Evolutionary conservation across 2,329 filamentous ascomycete genomes (phyloP), one percentile per base, ranked within the genome.

Genomic region (Balansia obtecta): DNA sequence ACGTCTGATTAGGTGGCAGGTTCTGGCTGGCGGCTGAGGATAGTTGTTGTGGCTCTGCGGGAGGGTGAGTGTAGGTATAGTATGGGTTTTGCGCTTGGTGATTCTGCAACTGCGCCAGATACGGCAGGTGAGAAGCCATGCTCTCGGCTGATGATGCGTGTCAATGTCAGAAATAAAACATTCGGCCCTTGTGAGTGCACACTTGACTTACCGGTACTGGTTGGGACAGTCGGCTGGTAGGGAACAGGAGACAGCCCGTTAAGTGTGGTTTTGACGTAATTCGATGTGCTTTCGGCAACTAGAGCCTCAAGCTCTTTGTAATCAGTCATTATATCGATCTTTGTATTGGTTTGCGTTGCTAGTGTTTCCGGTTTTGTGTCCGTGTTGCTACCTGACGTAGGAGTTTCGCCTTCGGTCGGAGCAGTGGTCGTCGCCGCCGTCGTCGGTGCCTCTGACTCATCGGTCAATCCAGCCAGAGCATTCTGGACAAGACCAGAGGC

Each of bases 1-100:
- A 74, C 4, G 71, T 73, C 54, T 82, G 78, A 46, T 79, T 76
- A 0, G 78, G 78, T 3, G 78, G 78, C 0, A 81, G 59, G 27
- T 68, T 68, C 38, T 68, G 63, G 2, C 64, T 63, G 12, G 60
- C 61, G 2, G 56, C 60, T 5, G 59, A 60, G 12, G 55, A 61
- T n/a, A n/a, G n/a, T 13, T 55, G 63, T 8, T 56, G 60, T 27
- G 52, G 54, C 46, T 70, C 67, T n/a, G 70, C 55, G 56, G 66
- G 51, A 58, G 66, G 57, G 46, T 63, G 64, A 1, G 61, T 56
- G 46, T 65, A 69, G 20, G 59, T 58, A 45, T 64, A 67, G 51
- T 67, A 68, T 7, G 64, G 59, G 33, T 66, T 58, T 34, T 66
- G 65, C n/a, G 63, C 57, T 41, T 65, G 63, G 45, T 63, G 61